Evolutionary conservation across 2,329 filamentous ascomycete species (phyloP).

Genomic region (Pseudocercospora fijiensis): DNA sequence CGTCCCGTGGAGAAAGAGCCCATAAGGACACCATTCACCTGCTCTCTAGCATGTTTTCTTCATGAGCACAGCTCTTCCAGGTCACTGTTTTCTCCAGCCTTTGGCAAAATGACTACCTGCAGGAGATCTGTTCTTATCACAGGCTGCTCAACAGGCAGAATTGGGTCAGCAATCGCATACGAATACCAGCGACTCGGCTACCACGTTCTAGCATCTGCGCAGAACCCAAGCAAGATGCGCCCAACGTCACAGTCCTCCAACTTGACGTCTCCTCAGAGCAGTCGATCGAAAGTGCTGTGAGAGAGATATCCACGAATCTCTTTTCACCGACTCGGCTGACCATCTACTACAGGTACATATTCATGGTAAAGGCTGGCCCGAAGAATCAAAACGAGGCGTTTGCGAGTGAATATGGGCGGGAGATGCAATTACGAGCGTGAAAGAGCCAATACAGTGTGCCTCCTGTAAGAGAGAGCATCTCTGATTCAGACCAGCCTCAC

Average conservation of each 20-base stretch:
- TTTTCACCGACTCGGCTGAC: background rate
- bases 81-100: background rate
- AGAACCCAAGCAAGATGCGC: constrained; percentile 34
- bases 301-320: constrained; percentile 26
- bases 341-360: background rate
- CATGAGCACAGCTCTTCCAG: background rate
- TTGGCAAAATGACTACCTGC: constrained; percentile 1
- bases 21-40: background rate
- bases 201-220: constrained; percentile 23
- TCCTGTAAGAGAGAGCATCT: background rate
- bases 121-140: constrained; percentile 30
- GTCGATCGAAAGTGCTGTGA: constrained; percentile 40
- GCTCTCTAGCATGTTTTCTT: background rate
- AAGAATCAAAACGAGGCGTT: constrained; percentile 14
- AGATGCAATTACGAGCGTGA: background rate
- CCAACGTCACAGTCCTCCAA: constrained; percentile 33
- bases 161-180: constrained; percentile 43
- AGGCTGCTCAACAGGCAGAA: constrained; percentile 42
- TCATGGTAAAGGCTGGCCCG: constrained; percentile 15
- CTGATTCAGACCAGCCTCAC: background rate
- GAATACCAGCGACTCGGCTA: constrained; percentile 40
- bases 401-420: constrained; percentile 4
- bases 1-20: background rate
- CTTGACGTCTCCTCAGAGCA: constrained; percentile 46
- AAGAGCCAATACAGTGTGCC: background rate